These are phyloP conservation scores for Medicago lupulina DNA, from an alignment of 306 rosid species.

Conservation along the genomic window DNA sequence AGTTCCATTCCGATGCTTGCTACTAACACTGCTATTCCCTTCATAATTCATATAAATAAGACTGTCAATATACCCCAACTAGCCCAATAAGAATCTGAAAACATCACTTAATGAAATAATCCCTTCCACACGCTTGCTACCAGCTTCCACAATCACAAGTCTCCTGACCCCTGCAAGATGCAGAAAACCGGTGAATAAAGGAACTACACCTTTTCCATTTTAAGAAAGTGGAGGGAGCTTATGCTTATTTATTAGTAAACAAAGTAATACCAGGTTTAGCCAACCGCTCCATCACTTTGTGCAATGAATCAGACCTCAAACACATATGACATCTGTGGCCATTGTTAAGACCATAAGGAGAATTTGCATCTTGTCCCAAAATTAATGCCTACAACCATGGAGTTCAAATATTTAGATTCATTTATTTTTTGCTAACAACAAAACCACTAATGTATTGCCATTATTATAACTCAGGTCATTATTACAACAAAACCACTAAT, in stretches of 20 bases:
- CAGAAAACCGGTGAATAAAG: constrained; percentile 32
- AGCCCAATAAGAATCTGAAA: constrained; percentile 77
- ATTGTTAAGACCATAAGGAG: constrained; percentile 53
- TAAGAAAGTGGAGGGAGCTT: not conserved
- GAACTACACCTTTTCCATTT: constrained; percentile 7
- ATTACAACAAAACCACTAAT: constrained; percentile 23
- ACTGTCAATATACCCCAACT: constrained; percentile 38
- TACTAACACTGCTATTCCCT: constrained; percentile 34
- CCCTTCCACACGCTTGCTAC: constrained; percentile 92
- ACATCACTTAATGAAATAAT: constrained; percentile 80
- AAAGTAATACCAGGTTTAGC: constrained; percentile 67
- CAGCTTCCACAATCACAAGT: constrained; percentile 88
- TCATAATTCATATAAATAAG: constrained; percentile 29
- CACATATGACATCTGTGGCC: constrained; percentile 86
- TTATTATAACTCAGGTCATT: constrained; percentile 24
- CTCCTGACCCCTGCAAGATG: constrained; percentile 74
- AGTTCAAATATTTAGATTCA: constrained; percentile 28
- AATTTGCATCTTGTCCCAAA: constrained; percentile 70
- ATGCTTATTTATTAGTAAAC: constrained; percentile 9
- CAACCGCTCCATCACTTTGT: constrained; percentile 82
- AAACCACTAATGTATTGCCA: constrained; percentile 2
- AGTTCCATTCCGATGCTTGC: constrained; percentile 42
- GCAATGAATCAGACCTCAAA: constrained; percentile 79
- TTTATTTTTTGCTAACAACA: constrained; percentile 11
- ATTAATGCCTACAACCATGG: constrained; percentile 65